Base-by-base conservation (phyloP, 257 asterid species). In the Przewalskia tangutica region DNA sequence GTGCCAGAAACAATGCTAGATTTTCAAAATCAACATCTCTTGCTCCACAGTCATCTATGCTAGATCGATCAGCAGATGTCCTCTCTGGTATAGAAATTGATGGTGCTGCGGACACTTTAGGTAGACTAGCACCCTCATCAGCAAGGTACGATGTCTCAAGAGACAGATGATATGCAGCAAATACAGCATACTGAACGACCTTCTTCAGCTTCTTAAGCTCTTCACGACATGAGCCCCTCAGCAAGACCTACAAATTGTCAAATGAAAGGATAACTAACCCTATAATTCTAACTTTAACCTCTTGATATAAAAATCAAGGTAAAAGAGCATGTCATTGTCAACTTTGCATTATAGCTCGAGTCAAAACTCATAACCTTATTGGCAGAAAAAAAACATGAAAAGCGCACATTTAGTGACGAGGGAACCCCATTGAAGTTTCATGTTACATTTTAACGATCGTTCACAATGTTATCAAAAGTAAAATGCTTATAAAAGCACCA, bases 41-140 rank as follows among this genome's bases (percentile, higher is more conserved):
- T 87, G 60, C 83, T 82, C 86, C 78, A 84, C 83, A 77, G 60
- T 84, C 92, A 32, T 86, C 91, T 12, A 84, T 68, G 80, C 65
- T n/a, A n/a, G n/a, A n/a, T n/a, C n/a, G n/a, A n/a, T n/a, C n/a
- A n/a, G n/a, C 80, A 62, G 82, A 34, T 81, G 76, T 70, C 70
- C 84, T 83, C 78, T 90, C 95, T 34, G 86, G 84, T 63, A 80
- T 50, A 56, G 73, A 56, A 81, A 63, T 36, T 65, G 91, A 77
- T 13, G 91, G 80, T 54, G 84, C 84, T 40, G 81, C 53, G 56
- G 86, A 83, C 68, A 62, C 34, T 85, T 88, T 87, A 53, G 98
- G 98, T 80, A 96, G 92, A 75, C 88, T 88, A 64, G 99, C 97
- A 53, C 99, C 99, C 91, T 96, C 99, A 56, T 96, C 98, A 60